phyloP scores from a whole-genome alignment of 2,329 filamentous ascomycete species.

The Eutypa lata region DNA sequence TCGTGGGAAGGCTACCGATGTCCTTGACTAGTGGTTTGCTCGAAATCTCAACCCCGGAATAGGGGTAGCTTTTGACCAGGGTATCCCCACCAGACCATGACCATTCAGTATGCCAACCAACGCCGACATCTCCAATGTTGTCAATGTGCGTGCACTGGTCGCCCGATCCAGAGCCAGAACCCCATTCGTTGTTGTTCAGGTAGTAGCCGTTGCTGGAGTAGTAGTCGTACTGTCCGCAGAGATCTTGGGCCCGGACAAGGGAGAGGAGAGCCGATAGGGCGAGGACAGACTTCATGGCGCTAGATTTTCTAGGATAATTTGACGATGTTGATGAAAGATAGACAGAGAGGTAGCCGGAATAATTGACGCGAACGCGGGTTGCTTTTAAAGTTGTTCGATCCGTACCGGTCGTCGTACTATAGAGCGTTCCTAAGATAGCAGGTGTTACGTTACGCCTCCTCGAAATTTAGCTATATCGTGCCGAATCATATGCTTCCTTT shows the following conservation, averaged over 20 bases:
- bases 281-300: neutral
- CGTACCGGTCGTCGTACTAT: no score
- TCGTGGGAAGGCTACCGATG: constrained; percentile 32
- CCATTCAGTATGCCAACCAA: constrained; percentile 40
- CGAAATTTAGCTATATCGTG: no score
- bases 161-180: constrained; percentile 32
- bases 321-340: no score
- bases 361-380: no score
- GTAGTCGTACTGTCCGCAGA: constrained; percentile 28
- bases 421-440: no score
- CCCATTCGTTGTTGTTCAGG: constrained; percentile 44
- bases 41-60: constrained; percentile 33
- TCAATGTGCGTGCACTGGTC: constrained; percentile 41
- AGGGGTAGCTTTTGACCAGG: constrained; percentile 44
- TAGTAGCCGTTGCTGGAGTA: constrained; percentile 28
- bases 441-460: no score
- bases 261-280: neutral
- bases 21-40: constrained; percentile 25
- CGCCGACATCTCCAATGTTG: constrained; percentile 26
- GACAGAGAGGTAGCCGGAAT: no score
- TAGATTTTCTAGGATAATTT: no score
- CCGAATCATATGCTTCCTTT: no score
- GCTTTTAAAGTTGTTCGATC: no score
- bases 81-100: constrained; percentile 35
- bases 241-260: neutral